phyloP scores from a whole-genome alignment of 257 asterid genomes.

The Solanum tacnaense region DNA sequence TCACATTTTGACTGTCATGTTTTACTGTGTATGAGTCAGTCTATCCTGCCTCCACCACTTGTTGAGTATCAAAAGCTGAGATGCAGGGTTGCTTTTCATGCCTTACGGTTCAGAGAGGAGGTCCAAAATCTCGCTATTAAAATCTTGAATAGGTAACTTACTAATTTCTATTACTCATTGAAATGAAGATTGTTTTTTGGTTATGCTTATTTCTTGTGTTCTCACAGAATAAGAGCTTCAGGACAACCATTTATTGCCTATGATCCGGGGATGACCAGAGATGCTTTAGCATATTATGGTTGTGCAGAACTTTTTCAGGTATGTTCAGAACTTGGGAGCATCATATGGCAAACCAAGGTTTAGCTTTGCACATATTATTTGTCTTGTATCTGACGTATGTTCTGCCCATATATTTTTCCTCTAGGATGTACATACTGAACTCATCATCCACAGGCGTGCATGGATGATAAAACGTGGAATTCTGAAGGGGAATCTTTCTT shows the following conservation, averaged over 20 bases:
- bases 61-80: slow-evolving; percentile 88
- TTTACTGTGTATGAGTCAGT: slow-evolving; percentile 30
- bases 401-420: slow-evolving; percentile 7
- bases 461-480: slow-evolving; percentile 94
- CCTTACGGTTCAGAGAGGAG: slow-evolving; percentile 72
- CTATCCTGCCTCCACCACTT: slow-evolving; percentile 63
- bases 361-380: background rate
- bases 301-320: slow-evolving; percentile 99
- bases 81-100: slow-evolving; percentile 93
- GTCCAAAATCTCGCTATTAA: slow-evolving; percentile 86
- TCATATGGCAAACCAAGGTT: background rate
- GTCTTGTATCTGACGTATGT: slow-evolving; percentile 2
- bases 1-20: background rate
- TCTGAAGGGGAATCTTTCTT: slow-evolving; percentile 69
- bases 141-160: slow-evolving; percentile 49
- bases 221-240: slow-evolving; percentile 53
- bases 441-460: slow-evolving; percentile 82
- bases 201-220: slow-evolving; percentile 8
- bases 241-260: slow-evolving; percentile 87
- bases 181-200: background rate
- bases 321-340: slow-evolving; percentile 1
- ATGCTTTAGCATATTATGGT: slow-evolving; percentile 84
- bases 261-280: slow-evolving; percentile 98
- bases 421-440: slow-evolving; percentile 98
- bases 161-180: background rate